Percentiles rank a stretch among this genome's conserved stretches.
Conservation (phyloP, 208 protist species). For the Acanthamoeba castellanii region DNA sequence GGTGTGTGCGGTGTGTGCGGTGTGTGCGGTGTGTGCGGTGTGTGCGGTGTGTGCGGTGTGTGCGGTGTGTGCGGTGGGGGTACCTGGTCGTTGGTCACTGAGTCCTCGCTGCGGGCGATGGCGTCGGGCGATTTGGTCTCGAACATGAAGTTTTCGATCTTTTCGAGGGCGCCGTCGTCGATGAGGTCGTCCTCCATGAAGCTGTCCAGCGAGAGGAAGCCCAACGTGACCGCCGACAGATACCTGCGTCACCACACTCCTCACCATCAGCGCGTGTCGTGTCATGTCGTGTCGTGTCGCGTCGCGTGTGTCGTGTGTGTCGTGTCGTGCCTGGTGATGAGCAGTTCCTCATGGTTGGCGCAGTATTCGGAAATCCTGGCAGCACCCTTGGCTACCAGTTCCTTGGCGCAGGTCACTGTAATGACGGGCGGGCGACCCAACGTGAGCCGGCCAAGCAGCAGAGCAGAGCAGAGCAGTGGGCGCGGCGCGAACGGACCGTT, state of each 20-base stretch:
- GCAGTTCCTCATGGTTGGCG: constrained; percentile 61
- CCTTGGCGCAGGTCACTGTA: constrained; percentile 49
- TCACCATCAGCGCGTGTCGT: neutral
- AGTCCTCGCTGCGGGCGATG: constrained; percentile 34
- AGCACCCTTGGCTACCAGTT: constrained; percentile 23
- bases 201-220: constrained; percentile 57
- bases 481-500: constrained; percentile 16
- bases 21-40: neutral
- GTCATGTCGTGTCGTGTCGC: neutral
- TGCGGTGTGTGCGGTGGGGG: neutral
- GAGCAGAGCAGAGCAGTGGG: neutral
- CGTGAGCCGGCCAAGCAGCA: neutral
- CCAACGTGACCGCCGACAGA: constrained; percentile 46
- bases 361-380: constrained; percentile 18
- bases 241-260: neutral
- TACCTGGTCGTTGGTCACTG: neutral
- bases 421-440: neutral
- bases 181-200: constrained; percentile 54
- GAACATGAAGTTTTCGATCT: constrained; percentile 67
- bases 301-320: neutral
- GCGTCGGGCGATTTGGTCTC: neutral
- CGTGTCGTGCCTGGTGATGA: constrained; percentile 18
- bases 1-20: neutral
- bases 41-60: neutral
- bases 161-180: constrained; percentile 40